Evolutionary conservation across 2,329 filamentous ascomycete species (phyloP).

Genomic region (Ciborinia camelliae): DNA sequence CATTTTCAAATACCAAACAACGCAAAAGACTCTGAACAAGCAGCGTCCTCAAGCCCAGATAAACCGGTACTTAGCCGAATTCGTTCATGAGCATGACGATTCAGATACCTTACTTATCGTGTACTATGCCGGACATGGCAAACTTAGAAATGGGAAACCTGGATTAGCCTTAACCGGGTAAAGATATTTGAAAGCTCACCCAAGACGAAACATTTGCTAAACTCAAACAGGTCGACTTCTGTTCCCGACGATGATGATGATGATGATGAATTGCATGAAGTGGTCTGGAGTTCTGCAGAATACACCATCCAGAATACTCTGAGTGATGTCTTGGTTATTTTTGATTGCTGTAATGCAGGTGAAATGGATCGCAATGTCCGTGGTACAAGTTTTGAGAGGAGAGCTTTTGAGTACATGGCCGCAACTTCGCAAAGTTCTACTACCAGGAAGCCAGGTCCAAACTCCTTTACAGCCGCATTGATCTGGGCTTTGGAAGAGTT

Average conservation of each 20-base stretch:
- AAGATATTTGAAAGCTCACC: not conserved
- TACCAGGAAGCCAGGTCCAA: slow-evolving; percentile 19
- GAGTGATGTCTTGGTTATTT: slow-evolving; percentile 24
- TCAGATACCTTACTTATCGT: not conserved
- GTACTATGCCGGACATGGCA: slow-evolving; percentile 14
- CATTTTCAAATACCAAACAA: slow-evolving; percentile 8
- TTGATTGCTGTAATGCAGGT: slow-evolving; percentile 28
- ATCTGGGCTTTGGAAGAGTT: slow-evolving; percentile 13
- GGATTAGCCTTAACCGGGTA: not conserved
- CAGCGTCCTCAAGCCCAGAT: not conserved
- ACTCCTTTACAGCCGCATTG: not conserved
- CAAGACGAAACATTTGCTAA: not conserved
- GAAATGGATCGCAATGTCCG: slow-evolving; percentile 15
- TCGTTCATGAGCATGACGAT: not conserved
- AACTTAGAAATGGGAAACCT: not conserved
- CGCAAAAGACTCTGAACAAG: not conserved
- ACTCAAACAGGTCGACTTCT: not conserved
- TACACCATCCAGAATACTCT: slow-evolving; percentile 6
- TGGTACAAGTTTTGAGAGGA: not conserved
- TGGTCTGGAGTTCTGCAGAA: slow-evolving; percentile 8
- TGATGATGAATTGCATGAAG: not conserved
- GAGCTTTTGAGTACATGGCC: slow-evolving; percentile 27
- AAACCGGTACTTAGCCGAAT: not conserved
- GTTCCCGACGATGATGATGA: not conserved
- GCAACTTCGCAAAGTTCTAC: slow-evolving; percentile 20